A percentile compares a stretch with the other conserved stretches of the same genome.
Evolutionary conservation across 2,329 filamentous ascomycete genomes (phyloP).

Genomic region (Dothidotthia symphoricarpi): DNA sequence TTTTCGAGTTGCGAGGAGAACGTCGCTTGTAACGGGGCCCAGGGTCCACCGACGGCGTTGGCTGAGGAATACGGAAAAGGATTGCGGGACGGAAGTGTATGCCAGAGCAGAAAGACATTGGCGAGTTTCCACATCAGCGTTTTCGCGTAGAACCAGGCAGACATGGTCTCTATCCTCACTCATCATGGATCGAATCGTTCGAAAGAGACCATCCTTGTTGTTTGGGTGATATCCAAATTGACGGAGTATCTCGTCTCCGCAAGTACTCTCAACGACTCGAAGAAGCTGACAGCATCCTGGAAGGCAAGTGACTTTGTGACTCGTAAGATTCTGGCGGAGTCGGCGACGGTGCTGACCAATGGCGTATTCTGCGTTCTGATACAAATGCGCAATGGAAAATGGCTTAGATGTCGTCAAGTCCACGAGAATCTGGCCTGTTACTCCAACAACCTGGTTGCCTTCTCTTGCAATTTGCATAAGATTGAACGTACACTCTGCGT

Average conservation of each 20-base stretch:
- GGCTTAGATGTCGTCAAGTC: conserved; percentile 40
- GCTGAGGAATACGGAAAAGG: conserved; percentile 47
- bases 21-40: conserved; percentile 51
- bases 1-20: conserved; percentile 49
- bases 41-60: conserved; percentile 53
- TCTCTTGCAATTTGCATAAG: conserved; percentile 3
- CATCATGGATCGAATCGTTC: conserved; percentile 52
- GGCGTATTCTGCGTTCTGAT: conserved; percentile 50
- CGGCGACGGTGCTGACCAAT: conserved; percentile 39
- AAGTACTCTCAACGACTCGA: conserved; percentile 36
- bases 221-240: conserved; percentile 52
- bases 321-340: conserved; percentile 52
- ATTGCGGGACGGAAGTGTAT: conserved; percentile 41
- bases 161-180: conserved; percentile 54
- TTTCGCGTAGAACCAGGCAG: conserved; percentile 45
- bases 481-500: conserved; percentile 45
- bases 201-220: conserved; percentile 50
- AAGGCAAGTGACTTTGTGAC: conserved; percentile 52
- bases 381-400: conserved; percentile 47
- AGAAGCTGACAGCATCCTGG: conserved; percentile 54
- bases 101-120: conserved; percentile 51
- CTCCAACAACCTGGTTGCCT: conserved; percentile 40
- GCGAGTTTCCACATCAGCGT: conserved; percentile 45
- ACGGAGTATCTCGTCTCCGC: conserved; percentile 50
- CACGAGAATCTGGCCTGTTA: conserved; percentile 51